Evolutionary conservation across 768 basidiomycete species (phyloP).

Genomic region (Gymnopilus dilepis): DNA sequence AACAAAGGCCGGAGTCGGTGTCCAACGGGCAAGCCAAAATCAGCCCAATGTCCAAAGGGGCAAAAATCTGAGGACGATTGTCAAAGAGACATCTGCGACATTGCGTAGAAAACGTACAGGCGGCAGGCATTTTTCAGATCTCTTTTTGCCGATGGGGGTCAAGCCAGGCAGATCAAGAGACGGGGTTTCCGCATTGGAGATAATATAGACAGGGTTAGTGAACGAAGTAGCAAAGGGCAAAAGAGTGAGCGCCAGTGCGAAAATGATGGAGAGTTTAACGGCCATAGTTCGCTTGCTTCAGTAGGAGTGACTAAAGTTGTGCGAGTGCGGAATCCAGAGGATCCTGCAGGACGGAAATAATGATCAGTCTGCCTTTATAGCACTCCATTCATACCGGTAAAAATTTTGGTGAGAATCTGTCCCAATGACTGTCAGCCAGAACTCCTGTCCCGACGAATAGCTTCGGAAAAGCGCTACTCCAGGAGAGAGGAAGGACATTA

Average conservation of each 20-base stretch:
- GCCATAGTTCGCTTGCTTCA: background rate
- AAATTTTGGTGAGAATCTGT: background rate
- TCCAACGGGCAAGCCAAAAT: conserved; percentile 27
- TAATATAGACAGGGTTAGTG: conserved; percentile 20
- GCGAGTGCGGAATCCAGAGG: background rate
- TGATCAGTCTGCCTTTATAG: background rate
- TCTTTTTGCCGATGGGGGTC: conserved; percentile 14
- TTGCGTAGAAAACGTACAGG: background rate
- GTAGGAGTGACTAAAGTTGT: background rate
- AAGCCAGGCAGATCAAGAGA: conserved; percentile 15
- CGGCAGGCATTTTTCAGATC: conserved; percentile 5
- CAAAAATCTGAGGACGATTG: conserved; percentile 11
- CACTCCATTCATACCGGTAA: background rate
- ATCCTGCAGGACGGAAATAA: background rate
- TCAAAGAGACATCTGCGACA: background rate
- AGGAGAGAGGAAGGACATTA: background rate
- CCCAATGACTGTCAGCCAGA: no score
- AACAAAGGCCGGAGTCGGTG: conserved; percentile 21
- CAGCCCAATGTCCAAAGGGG: conserved; percentile 21
- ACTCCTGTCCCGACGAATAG: background rate
- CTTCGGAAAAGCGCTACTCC: background rate
- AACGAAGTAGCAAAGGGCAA: background rate
- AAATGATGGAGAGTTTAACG: conserved; percentile 1
- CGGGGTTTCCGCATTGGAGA: conserved; percentile 20
- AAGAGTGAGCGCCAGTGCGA: conserved; percentile 26